Evolutionary conservation across 176 grass and related monocot genomes (phyloP).

Genomic region (Cymbopogon citratus): DNA sequence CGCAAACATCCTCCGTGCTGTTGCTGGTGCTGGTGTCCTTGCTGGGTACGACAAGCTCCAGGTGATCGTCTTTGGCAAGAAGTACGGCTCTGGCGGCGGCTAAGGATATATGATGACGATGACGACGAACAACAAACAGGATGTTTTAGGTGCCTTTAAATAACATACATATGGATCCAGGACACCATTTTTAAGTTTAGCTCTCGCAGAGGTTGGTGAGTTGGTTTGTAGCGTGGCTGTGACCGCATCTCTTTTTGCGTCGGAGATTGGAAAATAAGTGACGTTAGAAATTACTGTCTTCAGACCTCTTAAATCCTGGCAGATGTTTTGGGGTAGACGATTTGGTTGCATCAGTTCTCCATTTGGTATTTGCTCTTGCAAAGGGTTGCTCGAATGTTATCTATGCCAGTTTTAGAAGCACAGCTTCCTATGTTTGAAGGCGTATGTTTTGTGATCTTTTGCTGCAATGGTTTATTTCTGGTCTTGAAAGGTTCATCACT

Average conservation of each 20-base stretch:
- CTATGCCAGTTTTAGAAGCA: not conserved
- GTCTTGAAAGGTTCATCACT: too few species aligned
- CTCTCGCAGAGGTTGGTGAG: not conserved
- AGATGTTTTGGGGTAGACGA: not conserved
- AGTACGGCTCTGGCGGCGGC: slow-evolving; percentile 51
- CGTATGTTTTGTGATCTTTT: too few species aligned
- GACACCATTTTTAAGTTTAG: slow-evolving; percentile 17
- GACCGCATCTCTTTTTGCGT: not conserved
- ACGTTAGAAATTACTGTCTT: not conserved
- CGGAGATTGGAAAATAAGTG: not conserved
- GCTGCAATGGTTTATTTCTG: too few species aligned
- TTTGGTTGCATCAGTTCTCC: not conserved
- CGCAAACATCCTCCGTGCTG: slow-evolving; percentile 52
- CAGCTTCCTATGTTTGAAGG: not conserved
- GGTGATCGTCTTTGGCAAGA: slow-evolving; percentile 57
- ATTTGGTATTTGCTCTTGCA: not conserved
- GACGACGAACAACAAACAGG: not conserved
- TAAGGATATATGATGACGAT: slow-evolving; percentile 29
- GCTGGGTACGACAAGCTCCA: slow-evolving; percentile 57
- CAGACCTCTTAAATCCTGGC: not conserved
- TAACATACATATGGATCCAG: not conserved
- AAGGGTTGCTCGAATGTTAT: not conserved
- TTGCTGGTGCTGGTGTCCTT: slow-evolving; percentile 64
- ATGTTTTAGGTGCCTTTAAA: slow-evolving; percentile 31
- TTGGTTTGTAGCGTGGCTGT: not conserved